These are phyloP conservation scores for Aspergillus arachidicola DNA, from an alignment of 2,329 filamentous ascomycete species.

Conservation along the genomic window DNA sequence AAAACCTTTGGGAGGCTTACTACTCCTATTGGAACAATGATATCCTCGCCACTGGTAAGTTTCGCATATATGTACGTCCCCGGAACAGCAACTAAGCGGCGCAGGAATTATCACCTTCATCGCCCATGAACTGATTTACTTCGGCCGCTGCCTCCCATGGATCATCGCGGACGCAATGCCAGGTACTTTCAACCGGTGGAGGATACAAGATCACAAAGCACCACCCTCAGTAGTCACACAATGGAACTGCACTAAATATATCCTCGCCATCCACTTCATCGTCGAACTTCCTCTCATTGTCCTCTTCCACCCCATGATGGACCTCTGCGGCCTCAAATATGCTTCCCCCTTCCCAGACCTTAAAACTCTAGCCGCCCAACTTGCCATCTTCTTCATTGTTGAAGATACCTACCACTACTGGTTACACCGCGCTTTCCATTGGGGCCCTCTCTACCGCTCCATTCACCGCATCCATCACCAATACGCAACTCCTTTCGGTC, in stretches of 20 bases:
- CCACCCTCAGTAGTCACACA: slow-evolving; percentile 80
- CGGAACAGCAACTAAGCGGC: neutral
- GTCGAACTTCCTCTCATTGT: slow-evolving; percentile 92
- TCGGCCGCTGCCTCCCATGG: slow-evolving; percentile 84
- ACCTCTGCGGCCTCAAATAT: slow-evolving; percentile 83
- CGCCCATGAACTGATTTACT: slow-evolving; percentile 92
- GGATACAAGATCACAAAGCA: slow-evolving; percentile 87
- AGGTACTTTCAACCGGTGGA: slow-evolving; percentile 85
- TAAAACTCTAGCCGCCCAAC: slow-evolving; percentile 82
- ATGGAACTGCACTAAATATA: slow-evolving; percentile 86
- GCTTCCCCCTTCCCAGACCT: slow-evolving; percentile 81
- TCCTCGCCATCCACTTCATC: slow-evolving; percentile 91
- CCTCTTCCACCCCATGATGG: slow-evolving; percentile 92
- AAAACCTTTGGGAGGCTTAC: slow-evolving; percentile 91
- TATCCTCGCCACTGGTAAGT: slow-evolving; percentile 64
- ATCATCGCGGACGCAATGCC: slow-evolving; percentile 80
- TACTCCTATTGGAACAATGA: slow-evolving; percentile 98
- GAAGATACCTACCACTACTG: slow-evolving; percentile 99
- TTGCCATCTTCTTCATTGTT: slow-evolving; percentile 86
- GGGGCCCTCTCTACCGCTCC: slow-evolving; percentile 87
- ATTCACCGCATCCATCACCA: slow-evolving; percentile 99
- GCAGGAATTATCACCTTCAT: slow-evolving; percentile 95
- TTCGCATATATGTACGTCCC: too few relatives aligned
- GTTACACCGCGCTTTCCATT: slow-evolving; percentile 88
- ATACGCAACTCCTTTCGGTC: slow-evolving; percentile 91